Base-by-base conservation (phyloP, 2,329 filamentous ascomycete genomes). In the Gliomastix tumulicola region DNA sequence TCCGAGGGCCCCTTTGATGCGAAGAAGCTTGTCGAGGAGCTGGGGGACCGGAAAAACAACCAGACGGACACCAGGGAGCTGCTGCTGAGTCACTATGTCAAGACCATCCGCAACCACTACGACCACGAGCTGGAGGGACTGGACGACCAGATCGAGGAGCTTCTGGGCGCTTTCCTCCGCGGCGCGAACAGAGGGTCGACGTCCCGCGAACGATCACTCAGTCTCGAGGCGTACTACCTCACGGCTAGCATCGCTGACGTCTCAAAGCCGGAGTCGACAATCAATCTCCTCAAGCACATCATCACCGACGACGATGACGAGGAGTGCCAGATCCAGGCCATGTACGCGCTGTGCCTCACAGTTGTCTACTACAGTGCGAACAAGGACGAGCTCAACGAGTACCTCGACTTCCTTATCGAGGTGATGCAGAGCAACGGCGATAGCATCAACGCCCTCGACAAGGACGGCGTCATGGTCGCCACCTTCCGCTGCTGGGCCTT, bases 401-500 rank as follows among this genome's bases (percentile, higher is more conserved):
- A 85, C 32, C 82, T 94, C 68, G 76, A 81, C 4, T 86, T 82
- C 44, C 64, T 90, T 20, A 62, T 90, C 10, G 84, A 88, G 40
- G 86, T 94, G 34, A 67, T 88, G 15, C 80, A 86, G 41, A 86
- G 81, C 7, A 88, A 95, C 46, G 88, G 88, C 4, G 71, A 82
- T 27, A 76, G 71, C 3, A 69, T 90, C 30, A 76, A 79, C 6
- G 84, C 87, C 1, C 68, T 72, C 23, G 87, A 94, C 49, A 82
- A 81, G 44, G 76, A 71, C 1, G 67, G 69, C 4, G 75, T 88
- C 3, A 87, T 94, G 2, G 70, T 77, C 4, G 84, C 86, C 1
- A 85, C 87, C 0, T 66, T 94, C 2, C 74, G 83, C 44, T 78
- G 82, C 40, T 94, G 87, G 85, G 82, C 82, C 2, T 83, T 90